Percentiles rank a stretch among this genome's conserved stretches.
Evolutionary conservation across 257 asterid species (phyloP).

Genomic region (Primulina eburnea): DNA sequence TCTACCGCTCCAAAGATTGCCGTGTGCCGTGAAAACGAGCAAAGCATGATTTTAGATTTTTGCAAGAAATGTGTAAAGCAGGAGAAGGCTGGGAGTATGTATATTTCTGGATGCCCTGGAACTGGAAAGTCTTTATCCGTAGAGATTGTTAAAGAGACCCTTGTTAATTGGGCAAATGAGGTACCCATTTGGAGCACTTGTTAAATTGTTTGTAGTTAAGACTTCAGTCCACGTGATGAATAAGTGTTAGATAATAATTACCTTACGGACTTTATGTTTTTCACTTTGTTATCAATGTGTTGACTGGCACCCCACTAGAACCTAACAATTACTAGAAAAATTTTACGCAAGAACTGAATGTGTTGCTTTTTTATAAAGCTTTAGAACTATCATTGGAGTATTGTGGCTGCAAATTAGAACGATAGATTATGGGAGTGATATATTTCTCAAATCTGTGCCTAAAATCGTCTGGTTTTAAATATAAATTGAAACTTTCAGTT

Average conservation of each 20-base stretch:
- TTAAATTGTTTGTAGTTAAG: constrained; percentile 9
- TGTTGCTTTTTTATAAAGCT: no score
- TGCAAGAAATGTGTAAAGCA: constrained; percentile 66
- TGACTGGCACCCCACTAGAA: no score
- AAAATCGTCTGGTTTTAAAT: not conserved
- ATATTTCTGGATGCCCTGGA: constrained; percentile 93
- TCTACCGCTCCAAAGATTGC: constrained; percentile 61
- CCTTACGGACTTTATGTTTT: no score
- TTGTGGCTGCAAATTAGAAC: not conserved
- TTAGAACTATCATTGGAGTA: no score
- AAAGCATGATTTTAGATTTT: constrained; percentile 62
- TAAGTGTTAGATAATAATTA: not conserved
- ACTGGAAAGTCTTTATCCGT: constrained; percentile 86
- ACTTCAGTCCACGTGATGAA: not conserved
- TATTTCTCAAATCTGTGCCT: not conserved
- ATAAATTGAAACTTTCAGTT: not conserved
- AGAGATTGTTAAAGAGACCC: constrained; percentile 60
- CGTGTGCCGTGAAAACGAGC: constrained; percentile 75
- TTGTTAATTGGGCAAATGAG: constrained; percentile 75
- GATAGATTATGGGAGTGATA: not conserved
- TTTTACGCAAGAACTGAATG: no score
- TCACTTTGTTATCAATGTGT: no score
- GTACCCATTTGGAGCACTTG: constrained; percentile 31
- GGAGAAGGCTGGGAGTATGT: constrained; percentile 81
- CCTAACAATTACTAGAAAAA: no score